Base-by-base conservation (phyloP, 495 filamentous ascomycete genomes). In the Pyrenopolyporus hunteri region DNA sequence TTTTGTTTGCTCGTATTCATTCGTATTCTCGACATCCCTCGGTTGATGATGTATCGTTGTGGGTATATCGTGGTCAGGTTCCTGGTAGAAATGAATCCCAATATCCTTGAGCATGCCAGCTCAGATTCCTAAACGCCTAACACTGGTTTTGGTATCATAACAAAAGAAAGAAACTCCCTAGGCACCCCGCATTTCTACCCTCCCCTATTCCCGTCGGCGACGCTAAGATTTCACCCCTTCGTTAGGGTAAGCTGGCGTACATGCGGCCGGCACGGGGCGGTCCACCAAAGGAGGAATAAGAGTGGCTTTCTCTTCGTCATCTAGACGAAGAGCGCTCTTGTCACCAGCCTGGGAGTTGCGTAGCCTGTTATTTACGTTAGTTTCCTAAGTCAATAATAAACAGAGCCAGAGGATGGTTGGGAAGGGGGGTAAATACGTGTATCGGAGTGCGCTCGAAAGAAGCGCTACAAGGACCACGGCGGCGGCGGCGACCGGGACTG, bases 381-480 rank as follows among this genome's bases (percentile, higher is more conserved):
- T 23, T 42, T 8, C 14, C 17, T 13, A 37, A 53, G 22, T 13
- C 6, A 22, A 43, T n/a, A n/a, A n/a, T n/a, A n/a, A n/a, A n/a
- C n/a, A n/a, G n/a, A n/a, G n/a, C n/a, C n/a, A n/a, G n/a, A n/a
- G n/a, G 9, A 47, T 19, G 23, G 11, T 14, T 26, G 0, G 22
- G 10, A 16, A 26, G 2, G 20, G 5, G 26, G 0, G 25, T 32
- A 35, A 46, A 31, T 66, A 66, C 63, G 29, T 45, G 6, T 48
- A 26, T 57, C 61, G 70, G n/a, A 75, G 29, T 5, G 66, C 59
- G 36, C 63, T 71, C 59, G 68, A 73, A 11, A 70, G 51, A 4
- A 64, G 17, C 6, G 78, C 48, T 9, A 79, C 67, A 3, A 69
- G 67, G 16, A 68, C 19, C 20, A 79, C 33, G 28, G 78, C 74